These are phyloP conservation scores for Hyaloscypha hepaticicola DNA, from an alignment of 495 filamentous ascomycete genomes.

Conservation along the genomic window DNA sequence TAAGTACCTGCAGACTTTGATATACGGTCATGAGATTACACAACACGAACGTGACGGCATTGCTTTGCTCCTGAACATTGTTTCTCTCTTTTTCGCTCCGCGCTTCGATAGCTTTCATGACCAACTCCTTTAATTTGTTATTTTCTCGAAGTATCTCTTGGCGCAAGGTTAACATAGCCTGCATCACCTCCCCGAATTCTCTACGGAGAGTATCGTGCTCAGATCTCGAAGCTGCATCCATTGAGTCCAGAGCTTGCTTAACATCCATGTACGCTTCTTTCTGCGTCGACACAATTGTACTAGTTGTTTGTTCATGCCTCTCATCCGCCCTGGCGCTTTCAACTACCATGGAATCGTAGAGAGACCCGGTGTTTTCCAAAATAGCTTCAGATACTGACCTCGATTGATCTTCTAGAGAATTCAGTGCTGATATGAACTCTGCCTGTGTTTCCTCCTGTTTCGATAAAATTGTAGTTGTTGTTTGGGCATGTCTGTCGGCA, in stretches of 20 bases:
- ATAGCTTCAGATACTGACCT: not conserved
- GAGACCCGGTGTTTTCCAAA: not conserved
- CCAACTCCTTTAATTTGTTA: slow-evolving; percentile 1
- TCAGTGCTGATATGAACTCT: not conserved
- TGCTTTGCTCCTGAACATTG: not conserved
- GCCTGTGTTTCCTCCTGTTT: not conserved
- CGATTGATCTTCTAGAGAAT: not conserved
- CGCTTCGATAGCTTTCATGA: not conserved
- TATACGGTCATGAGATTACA: not conserved
- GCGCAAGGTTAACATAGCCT: not conserved
- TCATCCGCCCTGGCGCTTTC: not conserved
- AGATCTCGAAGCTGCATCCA: not conserved
- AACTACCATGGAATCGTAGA: not conserved
- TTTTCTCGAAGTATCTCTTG: not conserved
- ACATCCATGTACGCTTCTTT: not conserved
- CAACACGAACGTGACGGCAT: not conserved
- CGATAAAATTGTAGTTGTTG: not conserved
- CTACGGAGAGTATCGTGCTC: not conserved
- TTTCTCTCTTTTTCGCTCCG: not conserved
- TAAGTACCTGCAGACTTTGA: not conserved
- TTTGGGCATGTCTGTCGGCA: not conserved
- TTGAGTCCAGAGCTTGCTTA: not conserved
- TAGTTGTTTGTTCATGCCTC: not conserved
- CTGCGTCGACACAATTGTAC: not conserved
- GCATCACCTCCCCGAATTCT: not conserved